phyloP scores from a whole-genome alignment of 2,329 filamentous ascomycete genomes.

The Biscogniauxia marginata region DNA sequence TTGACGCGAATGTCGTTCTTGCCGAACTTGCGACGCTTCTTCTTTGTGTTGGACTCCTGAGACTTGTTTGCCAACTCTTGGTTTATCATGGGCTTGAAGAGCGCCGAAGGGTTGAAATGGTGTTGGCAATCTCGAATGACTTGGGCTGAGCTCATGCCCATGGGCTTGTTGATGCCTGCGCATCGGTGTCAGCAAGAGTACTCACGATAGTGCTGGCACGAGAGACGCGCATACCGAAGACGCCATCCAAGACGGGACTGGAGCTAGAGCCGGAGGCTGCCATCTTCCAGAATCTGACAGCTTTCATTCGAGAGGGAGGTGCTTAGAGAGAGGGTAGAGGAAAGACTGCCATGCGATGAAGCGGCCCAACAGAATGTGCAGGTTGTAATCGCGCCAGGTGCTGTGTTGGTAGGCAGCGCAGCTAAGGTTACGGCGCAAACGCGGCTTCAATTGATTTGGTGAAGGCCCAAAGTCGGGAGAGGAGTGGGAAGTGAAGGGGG shows the following conservation, averaged over 20 bases:
- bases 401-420: too few species aligned
- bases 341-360: background rate
- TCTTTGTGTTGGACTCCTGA: conserved; percentile 58
- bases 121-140: conserved; percentile 84
- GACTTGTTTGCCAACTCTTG: conserved; percentile 56
- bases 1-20: conserved; percentile 72
- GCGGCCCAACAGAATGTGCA: background rate
- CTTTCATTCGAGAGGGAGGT: conserved; percentile 30
- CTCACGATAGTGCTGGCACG: background rate
- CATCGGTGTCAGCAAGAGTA: conserved; percentile 6
- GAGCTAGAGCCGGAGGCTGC: conserved; percentile 43
- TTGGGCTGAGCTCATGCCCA: conserved; percentile 82
- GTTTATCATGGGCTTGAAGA: conserved; percentile 77
- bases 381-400: background rate
- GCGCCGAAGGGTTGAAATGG: conserved; percentile 75
- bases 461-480: background rate
- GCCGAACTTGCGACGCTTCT: conserved; percentile 55
- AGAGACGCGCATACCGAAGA: conserved; percentile 49
- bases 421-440: background rate
- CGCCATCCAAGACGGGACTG: conserved; percentile 49
- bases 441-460: background rate
- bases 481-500: background rate
- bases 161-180: conserved; percentile 76
- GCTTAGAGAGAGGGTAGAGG: conserved; percentile 1
- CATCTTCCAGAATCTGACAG: conserved; percentile 45